Percentiles rank a stretch among this genome's conserved stretches.
phyloP scores from a whole-genome alignment of 352 stramenopile species.

The Thalassiosira ordinaria region DNA sequence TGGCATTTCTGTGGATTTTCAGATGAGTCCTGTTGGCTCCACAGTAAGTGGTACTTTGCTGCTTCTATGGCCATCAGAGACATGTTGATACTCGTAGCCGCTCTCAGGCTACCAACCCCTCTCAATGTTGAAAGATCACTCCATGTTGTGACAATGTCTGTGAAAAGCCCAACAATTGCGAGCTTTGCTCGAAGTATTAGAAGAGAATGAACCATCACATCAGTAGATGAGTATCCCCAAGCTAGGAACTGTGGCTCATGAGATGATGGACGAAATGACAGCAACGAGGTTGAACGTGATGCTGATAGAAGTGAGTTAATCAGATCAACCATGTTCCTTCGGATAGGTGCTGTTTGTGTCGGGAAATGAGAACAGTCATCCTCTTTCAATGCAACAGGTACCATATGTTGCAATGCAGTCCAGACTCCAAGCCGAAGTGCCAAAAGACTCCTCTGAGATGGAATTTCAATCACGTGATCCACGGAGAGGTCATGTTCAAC shows the following conservation, averaged over 20 bases:
- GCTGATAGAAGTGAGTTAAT: conserved; percentile 37
- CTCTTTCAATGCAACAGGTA: conserved; percentile 15
- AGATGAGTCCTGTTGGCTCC: not conserved
- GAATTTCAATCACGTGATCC: conserved; percentile 34
- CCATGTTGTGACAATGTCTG: conserved; percentile 2
- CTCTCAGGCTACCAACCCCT: not conserved
- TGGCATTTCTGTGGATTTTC: not conserved
- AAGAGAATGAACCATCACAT: conserved; percentile 42
- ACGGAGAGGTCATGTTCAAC: not conserved
- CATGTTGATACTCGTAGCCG: conserved; percentile 31
- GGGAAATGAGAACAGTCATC: not conserved
- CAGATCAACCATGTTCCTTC: conserved; percentile 5
- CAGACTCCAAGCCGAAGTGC: conserved; percentile 53
- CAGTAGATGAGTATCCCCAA: conserved; percentile 42
- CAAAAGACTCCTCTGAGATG: conserved; percentile 44
- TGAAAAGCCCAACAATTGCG: conserved; percentile 35
- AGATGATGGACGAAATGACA: conserved; percentile 23
- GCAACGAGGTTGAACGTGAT: conserved; percentile 17
- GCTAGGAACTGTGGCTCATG: conserved; percentile 12
- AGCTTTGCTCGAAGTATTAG: conserved; percentile 45
- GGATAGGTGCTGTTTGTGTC: not conserved
- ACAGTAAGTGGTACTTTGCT: conserved; percentile 36
- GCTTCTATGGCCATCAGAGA: conserved; percentile 33
- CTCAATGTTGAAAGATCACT: not conserved
- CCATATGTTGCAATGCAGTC: conserved; percentile 42